Percentiles rank a stretch among this genome's conserved stretches.
These are phyloP conservation scores for Fusarium graminum DNA, from an alignment of 2,329 filamentous ascomycete species.

Conservation along the genomic window DNA sequence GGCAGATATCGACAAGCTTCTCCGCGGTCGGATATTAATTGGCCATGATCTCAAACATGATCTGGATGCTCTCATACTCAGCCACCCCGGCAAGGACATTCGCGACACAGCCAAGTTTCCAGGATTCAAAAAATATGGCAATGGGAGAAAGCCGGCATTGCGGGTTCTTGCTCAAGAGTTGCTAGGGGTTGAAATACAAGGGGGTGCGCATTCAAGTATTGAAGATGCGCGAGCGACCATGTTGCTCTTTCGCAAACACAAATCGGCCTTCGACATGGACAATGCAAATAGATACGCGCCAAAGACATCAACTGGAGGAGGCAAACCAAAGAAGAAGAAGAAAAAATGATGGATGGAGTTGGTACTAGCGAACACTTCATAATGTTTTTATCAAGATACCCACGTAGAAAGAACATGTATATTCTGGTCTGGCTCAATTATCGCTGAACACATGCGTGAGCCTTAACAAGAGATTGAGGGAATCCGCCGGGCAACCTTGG, in stretches of 20 bases:
- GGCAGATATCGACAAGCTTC: conserved; percentile 73
- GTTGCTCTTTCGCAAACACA: conserved; percentile 86
- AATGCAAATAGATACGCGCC: conserved; percentile 75
- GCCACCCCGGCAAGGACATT: conserved; percentile 81
- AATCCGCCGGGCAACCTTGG: too few species aligned
- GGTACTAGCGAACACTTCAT: conserved; percentile 1
- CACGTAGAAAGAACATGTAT: conserved; percentile 23
- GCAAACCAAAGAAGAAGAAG: conserved; percentile 59
- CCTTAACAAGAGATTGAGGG: too few species aligned
- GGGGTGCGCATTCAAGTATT: conserved; percentile 73
- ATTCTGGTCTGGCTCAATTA: not conserved
- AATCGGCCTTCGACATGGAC: conserved; percentile 86
- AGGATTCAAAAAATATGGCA: conserved; percentile 76
- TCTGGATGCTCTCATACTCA: conserved; percentile 80
- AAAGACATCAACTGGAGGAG: conserved; percentile 39
- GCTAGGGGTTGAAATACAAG: conserved; percentile 72
- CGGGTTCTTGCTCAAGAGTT: conserved; percentile 69
- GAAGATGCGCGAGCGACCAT: conserved; percentile 91
- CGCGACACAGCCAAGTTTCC: conserved; percentile 86
- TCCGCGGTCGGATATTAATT: conserved; percentile 79
- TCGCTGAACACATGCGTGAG: too few species aligned
- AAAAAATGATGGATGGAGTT: conserved; percentile 43
- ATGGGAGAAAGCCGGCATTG: conserved; percentile 77
- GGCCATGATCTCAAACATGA: conserved; percentile 88
- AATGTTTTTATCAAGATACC: conserved; percentile 39